phyloP scores from a whole-genome alignment of 2,329 filamentous ascomycete species.

The Exophiala xenobiotica region DNA sequence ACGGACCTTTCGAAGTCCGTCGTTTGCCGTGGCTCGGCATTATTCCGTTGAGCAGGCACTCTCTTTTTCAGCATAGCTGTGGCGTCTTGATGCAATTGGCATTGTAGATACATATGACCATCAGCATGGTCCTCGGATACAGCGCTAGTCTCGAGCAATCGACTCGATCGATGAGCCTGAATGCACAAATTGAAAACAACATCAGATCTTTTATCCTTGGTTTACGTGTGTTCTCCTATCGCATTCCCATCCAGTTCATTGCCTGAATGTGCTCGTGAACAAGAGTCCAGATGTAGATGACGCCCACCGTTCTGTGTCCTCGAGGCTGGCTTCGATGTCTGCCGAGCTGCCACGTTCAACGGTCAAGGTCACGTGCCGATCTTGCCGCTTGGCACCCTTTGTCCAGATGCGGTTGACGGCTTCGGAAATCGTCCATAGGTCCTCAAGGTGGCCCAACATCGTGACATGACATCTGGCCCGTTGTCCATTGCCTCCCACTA shows the following conservation, averaged over 20 bases:
- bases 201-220: not conserved
- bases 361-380: too few relatives aligned
- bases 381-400: not conserved
- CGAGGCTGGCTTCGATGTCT: too few relatives aligned
- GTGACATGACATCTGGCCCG: slow-evolving; percentile 12
- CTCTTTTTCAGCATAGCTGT: slow-evolving; percentile 16
- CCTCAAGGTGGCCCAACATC: not conserved
- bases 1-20: not conserved
- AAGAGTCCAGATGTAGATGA: too few relatives aligned
- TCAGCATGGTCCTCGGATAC: slow-evolving; percentile 22
- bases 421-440: too few relatives aligned
- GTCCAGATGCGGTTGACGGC: not conserved
- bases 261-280: not conserved
- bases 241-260: too few relatives aligned
- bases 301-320: too few relatives aligned
- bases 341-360: too few relatives aligned
- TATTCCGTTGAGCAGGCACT: not conserved
- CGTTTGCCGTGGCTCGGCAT: not conserved
- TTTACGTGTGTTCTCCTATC: too few relatives aligned
- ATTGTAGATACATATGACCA: slow-evolving; percentile 25
- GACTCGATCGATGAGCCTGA: slow-evolving; percentile 15
- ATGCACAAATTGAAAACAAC: slow-evolving; percentile 2
- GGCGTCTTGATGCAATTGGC: slow-evolving; percentile 8
- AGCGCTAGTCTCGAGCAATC: slow-evolving; percentile 10
- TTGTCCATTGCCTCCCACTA: not conserved